A percentile compares a stretch with the other conserved stretches of the same genome.
Evolutionary conservation across 1,139 yeast species (phyloP).

Genomic region (Blastobotrys illinoisensis): DNA sequence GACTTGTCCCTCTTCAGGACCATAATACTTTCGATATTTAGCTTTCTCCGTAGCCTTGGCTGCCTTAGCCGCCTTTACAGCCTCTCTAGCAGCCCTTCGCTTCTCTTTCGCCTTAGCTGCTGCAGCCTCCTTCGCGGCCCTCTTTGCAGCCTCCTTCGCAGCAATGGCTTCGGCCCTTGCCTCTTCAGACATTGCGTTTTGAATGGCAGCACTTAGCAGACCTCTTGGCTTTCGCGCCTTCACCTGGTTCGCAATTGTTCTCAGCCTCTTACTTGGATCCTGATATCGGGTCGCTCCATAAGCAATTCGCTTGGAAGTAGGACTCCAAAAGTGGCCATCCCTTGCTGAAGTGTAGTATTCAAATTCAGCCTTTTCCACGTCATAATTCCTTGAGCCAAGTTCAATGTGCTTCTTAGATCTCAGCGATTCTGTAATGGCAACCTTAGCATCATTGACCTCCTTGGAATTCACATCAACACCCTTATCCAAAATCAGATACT

Average conservation of each 20-base stretch:
- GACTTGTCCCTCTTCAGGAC: background rate
- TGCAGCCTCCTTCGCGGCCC: background rate
- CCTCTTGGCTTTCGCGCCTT: background rate
- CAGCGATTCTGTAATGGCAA: background rate
- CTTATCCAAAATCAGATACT: slow-evolving; percentile 19
- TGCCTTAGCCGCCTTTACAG: background rate
- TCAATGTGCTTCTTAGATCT: background rate
- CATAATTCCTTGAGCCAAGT: background rate
- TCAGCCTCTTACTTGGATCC: background rate
- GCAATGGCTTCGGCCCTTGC: background rate
- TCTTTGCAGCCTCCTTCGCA: background rate
- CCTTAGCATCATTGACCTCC: slow-evolving; percentile 21
- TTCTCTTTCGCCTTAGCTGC: background rate
- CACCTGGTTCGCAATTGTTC: background rate
- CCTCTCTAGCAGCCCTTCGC: background rate
- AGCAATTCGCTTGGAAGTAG: background rate
- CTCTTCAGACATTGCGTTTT: background rate
- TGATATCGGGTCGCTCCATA: background rate
- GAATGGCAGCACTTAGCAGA: background rate
- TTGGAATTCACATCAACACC: slow-evolving; percentile 19
- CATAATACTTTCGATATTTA: background rate
- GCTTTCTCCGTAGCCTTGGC: background rate
- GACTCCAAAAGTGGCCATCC: background rate
- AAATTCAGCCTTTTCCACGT: slow-evolving; percentile 11
- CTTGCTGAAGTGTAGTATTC: slow-evolving; percentile 7